Percentiles rank a stretch among this genome's conserved stretches.
Conservation (phyloP, 148 eudicot genomes). For the Agrostemma githago region DNA sequence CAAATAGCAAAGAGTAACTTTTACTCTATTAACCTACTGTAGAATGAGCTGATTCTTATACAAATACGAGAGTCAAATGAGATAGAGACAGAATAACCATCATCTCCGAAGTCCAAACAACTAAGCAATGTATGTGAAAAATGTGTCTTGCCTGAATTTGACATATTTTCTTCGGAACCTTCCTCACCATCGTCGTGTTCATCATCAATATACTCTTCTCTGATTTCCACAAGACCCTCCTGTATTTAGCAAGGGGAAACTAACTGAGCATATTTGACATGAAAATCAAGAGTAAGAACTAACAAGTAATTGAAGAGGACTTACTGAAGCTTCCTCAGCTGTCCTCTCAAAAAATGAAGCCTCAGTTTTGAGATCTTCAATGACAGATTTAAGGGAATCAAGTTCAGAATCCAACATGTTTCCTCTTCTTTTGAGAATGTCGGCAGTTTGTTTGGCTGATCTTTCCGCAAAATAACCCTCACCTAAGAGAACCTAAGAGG, state of each 20-base stretch:
- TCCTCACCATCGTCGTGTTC: slow-evolving; percentile 35
- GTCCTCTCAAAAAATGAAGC: slow-evolving; percentile 80
- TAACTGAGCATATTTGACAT: slow-evolving; percentile 2
- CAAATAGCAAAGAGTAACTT: too few relatives aligned
- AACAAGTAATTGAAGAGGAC: slow-evolving; percentile 14
- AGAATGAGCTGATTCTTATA: not conserved
- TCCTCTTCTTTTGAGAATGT: slow-evolving; percentile 82
- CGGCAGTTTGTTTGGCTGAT: slow-evolving; percentile 82
- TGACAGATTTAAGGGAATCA: slow-evolving; percentile 60
- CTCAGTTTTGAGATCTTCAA: slow-evolving; percentile 67
- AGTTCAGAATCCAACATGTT: slow-evolving; percentile 61
- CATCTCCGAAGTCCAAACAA: not conserved
- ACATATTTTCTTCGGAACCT: slow-evolving; percentile 29
- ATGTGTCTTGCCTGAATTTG: slow-evolving; percentile 34
- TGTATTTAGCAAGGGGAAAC: slow-evolving; percentile 29
- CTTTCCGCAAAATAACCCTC: slow-evolving; percentile 86
- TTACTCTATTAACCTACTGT: not conserved
- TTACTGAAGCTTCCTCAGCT: slow-evolving; percentile 72
- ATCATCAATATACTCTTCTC: slow-evolving; percentile 66
- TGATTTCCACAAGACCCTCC: slow-evolving; percentile 89
- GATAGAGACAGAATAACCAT: not conserved
- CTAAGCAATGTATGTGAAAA: not conserved
- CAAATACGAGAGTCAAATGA: not conserved
- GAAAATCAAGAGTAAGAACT: not conserved
- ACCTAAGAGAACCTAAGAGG: slow-evolving; percentile 71